Evolutionary conservation across 257 asterid genomes (phyloP).

Genomic region (Leonotis leonurus): DNA sequence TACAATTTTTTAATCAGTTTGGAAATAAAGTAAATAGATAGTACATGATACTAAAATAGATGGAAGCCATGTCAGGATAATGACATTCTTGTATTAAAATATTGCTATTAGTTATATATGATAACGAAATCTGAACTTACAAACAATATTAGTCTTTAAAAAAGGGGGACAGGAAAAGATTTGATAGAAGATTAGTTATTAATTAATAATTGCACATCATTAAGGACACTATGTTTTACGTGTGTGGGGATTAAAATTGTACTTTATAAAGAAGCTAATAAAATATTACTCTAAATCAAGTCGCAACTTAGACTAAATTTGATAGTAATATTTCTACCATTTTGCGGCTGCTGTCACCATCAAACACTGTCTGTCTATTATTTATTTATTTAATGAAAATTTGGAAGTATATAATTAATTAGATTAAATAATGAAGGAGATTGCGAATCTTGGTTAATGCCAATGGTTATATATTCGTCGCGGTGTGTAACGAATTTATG

Average conservation of each 20-base stretch:
- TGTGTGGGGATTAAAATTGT: neutral
- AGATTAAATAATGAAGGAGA: neutral
- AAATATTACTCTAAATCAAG: neutral
- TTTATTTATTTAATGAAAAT: too few relatives aligned
- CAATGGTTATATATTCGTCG: too few relatives aligned
- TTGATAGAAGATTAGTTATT: neutral
- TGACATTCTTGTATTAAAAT: neutral
- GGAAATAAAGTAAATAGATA: neutral
- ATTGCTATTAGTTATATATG: neutral
- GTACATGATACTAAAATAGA: neutral
- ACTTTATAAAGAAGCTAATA: neutral
- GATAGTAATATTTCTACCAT: neutral
- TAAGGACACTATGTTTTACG: neutral
- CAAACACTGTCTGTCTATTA: too few relatives aligned
- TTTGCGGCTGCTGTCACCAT: conserved; percentile 8
- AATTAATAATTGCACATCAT: conserved; percentile 14
- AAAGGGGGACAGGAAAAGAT: conserved; percentile 2
- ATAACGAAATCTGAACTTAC: conserved; percentile 14
- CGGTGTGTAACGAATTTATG: too few relatives aligned
- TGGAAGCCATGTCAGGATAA: conserved; percentile 1
- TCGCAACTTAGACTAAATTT: neutral
- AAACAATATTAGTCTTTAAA: neutral
- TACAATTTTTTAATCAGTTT: neutral
- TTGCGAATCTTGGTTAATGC: neutral
- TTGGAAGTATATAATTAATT: too few relatives aligned